Evolutionary conservation across 169 alveolate genomes (phyloP).

Genomic region (Cyclospora cayetanensis): DNA sequence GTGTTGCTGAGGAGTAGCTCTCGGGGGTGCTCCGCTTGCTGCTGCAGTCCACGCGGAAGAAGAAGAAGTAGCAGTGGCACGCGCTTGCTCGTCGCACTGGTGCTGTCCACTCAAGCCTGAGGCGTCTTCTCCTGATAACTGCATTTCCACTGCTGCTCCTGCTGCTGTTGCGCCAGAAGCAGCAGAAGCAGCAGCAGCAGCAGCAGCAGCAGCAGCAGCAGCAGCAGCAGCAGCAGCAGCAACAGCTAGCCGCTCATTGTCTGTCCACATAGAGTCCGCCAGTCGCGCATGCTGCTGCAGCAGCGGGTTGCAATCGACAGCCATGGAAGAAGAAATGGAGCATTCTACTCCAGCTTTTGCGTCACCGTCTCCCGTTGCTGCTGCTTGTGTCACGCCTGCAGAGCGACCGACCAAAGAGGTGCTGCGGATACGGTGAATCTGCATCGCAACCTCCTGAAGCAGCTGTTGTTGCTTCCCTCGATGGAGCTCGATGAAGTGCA

Average conservation of each 20-base stretch:
- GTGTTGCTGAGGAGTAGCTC: slow-evolving; percentile 4
- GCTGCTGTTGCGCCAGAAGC: no score
- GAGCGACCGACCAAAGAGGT: background rate
- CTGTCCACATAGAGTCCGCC: slow-evolving; percentile 34
- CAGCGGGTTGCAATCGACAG: slow-evolving; percentile 29
- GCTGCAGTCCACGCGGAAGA: slow-evolving; percentile 60
- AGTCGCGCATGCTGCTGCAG: slow-evolving; percentile 56
- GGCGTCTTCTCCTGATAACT: no score
- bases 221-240: slow-evolving; percentile 48
- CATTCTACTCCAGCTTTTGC: background rate
- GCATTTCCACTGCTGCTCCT: no score
- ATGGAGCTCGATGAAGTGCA: slow-evolving; percentile 51
- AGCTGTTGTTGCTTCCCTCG: slow-evolving; percentile 51
- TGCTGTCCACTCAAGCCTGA: background rate
- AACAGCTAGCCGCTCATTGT: slow-evolving; percentile 36
- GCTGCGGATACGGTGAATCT: slow-evolving; percentile 7
- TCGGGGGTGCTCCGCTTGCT: slow-evolving; percentile 41
- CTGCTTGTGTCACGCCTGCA: slow-evolving; percentile 6
- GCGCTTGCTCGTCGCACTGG: background rate
- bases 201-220: slow-evolving; percentile 17
- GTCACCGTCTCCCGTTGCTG: background rate
- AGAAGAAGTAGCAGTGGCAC: slow-evolving; percentile 45
- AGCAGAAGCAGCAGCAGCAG: background rate
- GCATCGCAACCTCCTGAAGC: slow-evolving; percentile 19
- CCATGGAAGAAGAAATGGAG: slow-evolving; percentile 22